Percentiles rank a stretch among this genome's conserved stretches.
Evolutionary conservation across 495 filamentous ascomycete genomes (phyloP).

Genomic region (Aspergillus haitiensis): DNA sequence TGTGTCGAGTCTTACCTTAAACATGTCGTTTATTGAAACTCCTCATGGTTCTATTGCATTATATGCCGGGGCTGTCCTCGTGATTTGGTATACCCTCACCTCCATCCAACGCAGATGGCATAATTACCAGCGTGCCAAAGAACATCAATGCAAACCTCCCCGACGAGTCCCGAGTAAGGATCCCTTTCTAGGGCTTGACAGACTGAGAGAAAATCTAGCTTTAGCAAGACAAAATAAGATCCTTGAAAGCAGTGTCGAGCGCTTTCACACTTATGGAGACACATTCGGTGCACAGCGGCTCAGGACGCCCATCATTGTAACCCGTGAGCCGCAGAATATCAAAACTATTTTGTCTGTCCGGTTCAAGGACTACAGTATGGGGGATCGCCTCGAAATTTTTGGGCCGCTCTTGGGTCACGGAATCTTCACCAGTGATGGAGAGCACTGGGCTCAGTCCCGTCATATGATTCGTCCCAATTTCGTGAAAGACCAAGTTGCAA

Average conservation of each 20-base stretch:
- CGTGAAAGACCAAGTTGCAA: conserved; percentile 32
- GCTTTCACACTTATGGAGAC: conserved; percentile 19
- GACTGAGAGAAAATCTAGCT: conserved; percentile 9
- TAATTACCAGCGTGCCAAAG: conserved; percentile 20
- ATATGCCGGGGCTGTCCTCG: conserved; percentile 8
- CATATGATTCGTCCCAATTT: conserved; percentile 50
- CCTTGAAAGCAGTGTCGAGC: conserved; percentile 14
- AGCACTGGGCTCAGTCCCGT: conserved; percentile 55
- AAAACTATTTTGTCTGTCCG: conserved; percentile 64
- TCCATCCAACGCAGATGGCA: conserved; percentile 20
- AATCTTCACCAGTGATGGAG: conserved; percentile 67
- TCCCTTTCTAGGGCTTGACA: conserved; percentile 21
- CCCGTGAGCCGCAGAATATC: conserved; percentile 38
- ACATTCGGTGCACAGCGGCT: conserved; percentile 22
- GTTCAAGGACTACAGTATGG: conserved; percentile 61
- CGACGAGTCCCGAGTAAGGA: conserved; percentile 1
- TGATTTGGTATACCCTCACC: conserved; percentile 18
- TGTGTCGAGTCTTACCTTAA: neutral
- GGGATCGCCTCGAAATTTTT: conserved; percentile 33
- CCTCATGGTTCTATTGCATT: conserved; percentile 12
- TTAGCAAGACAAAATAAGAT: conserved; percentile 18
- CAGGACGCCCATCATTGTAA: conserved; percentile 19
- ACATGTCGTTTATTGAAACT: conserved; percentile 9
- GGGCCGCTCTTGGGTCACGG: conserved; percentile 48
- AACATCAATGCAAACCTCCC: conserved; percentile 21